Base-by-base conservation (phyloP, 805 yeast species). In the Peterozyma toletana region DNA sequence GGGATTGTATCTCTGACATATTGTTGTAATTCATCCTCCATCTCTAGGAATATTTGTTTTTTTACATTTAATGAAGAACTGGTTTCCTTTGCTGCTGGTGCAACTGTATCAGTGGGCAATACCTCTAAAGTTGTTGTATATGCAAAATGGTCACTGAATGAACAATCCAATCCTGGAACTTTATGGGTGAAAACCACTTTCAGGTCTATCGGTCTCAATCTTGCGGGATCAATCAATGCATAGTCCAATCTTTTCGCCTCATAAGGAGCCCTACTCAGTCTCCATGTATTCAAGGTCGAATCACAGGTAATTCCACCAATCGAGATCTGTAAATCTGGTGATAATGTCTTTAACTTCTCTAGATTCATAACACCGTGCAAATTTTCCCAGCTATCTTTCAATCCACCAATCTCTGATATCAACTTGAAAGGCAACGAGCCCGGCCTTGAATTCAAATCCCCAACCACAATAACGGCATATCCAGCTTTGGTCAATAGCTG, bases 141-240 rank as follows among this genome's bases (percentile, higher is more conserved):
- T 0, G 91, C 99, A 70, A 93, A 93, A 66, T 93, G 99, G 57
- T 93, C 99, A 1, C 96, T 87, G 49, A 76, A 82, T 3, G 95
- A 84, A 7, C 27, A 21, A 27, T 95, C 88, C 1, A 86, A 68
- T 1, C 66, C 70, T 0, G 85, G 83, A 9, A 86, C 64, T 17
- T 59, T 55, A 38, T 86, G 96, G 1, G 88, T 80, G 56, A 93
- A 90, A 29, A 71, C 72, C 2, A 89, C 96, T 6, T 69, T 60
- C 0, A 95, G 89, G n/a, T 68, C 70, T 1, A 73, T 47, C 0
- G 88, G 83, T 2, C 52, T 58, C 17, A 89, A 63, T 39, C 66
- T 65, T 0, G 60, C 50, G 0, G 77, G 62, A 57, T 86, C 95
- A 40, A 85, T 77, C 48, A 93, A 71, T 0, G 96, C 95, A 58